Conservation (phyloP, 257 asterid species). For the Coffea eugenioides region DNA sequence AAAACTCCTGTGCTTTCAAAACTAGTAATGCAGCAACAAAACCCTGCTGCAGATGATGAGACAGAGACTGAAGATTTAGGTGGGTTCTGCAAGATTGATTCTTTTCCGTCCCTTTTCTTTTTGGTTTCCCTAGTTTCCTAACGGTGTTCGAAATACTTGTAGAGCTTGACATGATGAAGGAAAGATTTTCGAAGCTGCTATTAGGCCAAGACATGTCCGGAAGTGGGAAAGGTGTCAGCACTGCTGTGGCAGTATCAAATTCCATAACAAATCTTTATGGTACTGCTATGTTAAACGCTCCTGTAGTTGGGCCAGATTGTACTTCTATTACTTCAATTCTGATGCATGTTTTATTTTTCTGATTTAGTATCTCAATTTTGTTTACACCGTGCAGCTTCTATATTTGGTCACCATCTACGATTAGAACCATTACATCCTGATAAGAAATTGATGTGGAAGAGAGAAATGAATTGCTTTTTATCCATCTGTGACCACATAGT, state of each 20-base stretch:
- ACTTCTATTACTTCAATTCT: neutral
- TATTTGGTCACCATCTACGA: slow-evolving; percentile 74
- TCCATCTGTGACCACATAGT: slow-evolving; percentile 77
- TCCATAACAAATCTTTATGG: slow-evolving; percentile 91
- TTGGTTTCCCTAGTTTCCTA: neutral
- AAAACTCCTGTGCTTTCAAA: slow-evolving; percentile 57
- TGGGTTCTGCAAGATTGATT: slow-evolving; percentile 7
- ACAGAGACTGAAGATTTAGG: slow-evolving; percentile 52
- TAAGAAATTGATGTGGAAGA: slow-evolving; percentile 74
- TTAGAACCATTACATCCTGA: slow-evolving; percentile 70
- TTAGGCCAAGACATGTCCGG: slow-evolving; percentile 98
- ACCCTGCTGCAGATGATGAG: slow-evolving; percentile 30
- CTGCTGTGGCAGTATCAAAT: slow-evolving; percentile 80
- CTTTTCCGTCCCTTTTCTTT: neutral
- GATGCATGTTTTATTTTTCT: neutral
- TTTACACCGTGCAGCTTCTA: slow-evolving; percentile 57
- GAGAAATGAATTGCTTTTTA: slow-evolving; percentile 80
- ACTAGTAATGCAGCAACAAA: slow-evolving; percentile 64
- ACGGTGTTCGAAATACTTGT: slow-evolving; percentile 14
- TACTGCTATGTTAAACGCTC: slow-evolving; percentile 9
- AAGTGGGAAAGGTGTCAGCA: slow-evolving; percentile 78
- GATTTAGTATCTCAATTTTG: neutral
- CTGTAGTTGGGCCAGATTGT: neutral
- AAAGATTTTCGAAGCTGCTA: slow-evolving; percentile 76
- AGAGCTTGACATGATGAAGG: slow-evolving; percentile 93